Base-by-base conservation (phyloP, 441 rosid species). In the Macaranga tanarius region DNA sequence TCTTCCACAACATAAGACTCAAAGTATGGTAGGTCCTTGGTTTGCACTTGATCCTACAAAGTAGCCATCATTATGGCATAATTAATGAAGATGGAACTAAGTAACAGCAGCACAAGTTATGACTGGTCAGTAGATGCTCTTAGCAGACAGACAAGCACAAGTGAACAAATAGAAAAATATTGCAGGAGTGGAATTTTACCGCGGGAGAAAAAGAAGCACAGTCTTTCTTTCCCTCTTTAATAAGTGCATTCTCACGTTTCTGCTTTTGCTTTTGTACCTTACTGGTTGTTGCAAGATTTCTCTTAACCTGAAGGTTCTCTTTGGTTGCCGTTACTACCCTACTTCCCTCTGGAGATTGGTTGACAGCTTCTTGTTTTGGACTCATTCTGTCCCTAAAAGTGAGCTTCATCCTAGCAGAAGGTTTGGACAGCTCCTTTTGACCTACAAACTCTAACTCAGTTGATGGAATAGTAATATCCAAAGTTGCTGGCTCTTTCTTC, bases 1-100 rank as follows among this genome's bases (percentile, higher is more conserved):
- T 79, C 90, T 85, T 84, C 94, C 50, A 91, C 86, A 51, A 78
- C 73, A 74, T 80, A 92, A 71, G 90, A 83, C 58, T 95, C 98
- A 85, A 95, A 92, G 40, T 65, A 70, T 17, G 99, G 98, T 68
- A 87, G 78, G 38, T 55, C 62, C 75, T 83, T 84, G 55, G 81
- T 72, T 80, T 78, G 84, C 63, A 57, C 31, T 80, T 73, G 84
- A 76, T 88, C 95, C 99, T 92, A 64, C 72, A 74, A 76, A 80
- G 74, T 65, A 80, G 55, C 40, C 65, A 85, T 54, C 23, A 80
- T 52, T 65, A 44, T 40, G 22, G 45, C 64, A 58, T 52, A 73
- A 75, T 28, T 12, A 76, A 20, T n/a, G 44, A 26, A 38, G 23
- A 74, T 54, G 13, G 69, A 22, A 17, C 50, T n/a, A 50, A 11